Evolutionary conservation across 306 rosid species (phyloP), one percentile per base, ranked within the genome.

Genomic region (Quercus gilva): DNA sequence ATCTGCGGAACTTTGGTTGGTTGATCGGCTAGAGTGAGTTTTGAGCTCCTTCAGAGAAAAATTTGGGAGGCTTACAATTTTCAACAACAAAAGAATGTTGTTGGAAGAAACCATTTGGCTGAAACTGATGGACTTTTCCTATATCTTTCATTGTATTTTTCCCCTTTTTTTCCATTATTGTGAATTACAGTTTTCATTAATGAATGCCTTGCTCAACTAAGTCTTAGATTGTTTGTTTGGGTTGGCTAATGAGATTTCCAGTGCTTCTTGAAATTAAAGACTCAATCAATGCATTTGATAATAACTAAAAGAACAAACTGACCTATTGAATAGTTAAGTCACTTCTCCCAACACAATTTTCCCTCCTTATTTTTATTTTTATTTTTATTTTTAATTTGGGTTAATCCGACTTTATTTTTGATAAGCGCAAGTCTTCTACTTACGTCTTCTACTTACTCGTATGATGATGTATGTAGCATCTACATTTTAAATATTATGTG

Each of bases 11-110:
- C 73, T 57, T 31, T 21, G 76, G 60, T 63, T 52, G 76, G 69
- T 77, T 79, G 58, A 81, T 69, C 55, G 21, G 76, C 89, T 76
- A 68, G 69, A 71, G 77, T 65, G 81, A 76, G 83, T 85, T 70
- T 80, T 76, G 71, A 69, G 63, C 80, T 76, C 77, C 69, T 35
- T 59, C 23, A 55, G 79, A 76, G 59, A 79, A 21, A 41, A 5
- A 25, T 80, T 71, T 79, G 79, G 21, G 57, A 74, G 74, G 2
- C 60, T 51, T 28, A 68, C 72, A 57, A 29, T 21, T 60, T 73
- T 69, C 71, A 56, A 57, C 76, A 56, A 58, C 65, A 56, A 56
- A 80, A 13, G 20, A 41, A 61, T 56, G 68, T 52, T 69, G 88
- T 67, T 72, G 82, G 45, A 76, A 69, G 78, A 55, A 72, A 43